Percentiles rank a stretch among this genome's conserved stretches.
phyloP scores from a whole-genome alignment of 805 yeast genomes.

The Jamesozyma lodderae region DNA sequence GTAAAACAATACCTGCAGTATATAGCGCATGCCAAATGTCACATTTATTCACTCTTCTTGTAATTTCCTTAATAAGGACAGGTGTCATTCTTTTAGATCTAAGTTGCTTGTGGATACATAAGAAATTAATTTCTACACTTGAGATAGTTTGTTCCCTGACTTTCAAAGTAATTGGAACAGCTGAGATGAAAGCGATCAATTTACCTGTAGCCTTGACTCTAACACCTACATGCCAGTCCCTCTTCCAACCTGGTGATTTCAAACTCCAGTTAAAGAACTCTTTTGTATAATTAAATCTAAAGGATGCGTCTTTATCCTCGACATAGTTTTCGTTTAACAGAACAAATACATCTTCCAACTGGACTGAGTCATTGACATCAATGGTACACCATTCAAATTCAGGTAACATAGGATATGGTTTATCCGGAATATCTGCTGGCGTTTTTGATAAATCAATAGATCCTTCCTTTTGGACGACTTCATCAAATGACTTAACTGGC shows the following conservation, averaged over 20 bases:
- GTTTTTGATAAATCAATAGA: constrained; percentile 66
- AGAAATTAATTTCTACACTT: constrained; percentile 84
- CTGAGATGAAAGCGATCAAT: constrained; percentile 86
- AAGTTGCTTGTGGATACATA: constrained; percentile 89
- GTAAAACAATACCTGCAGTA: constrained; percentile 86
- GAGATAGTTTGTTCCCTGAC: constrained; percentile 48
- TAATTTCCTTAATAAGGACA: constrained; percentile 84
- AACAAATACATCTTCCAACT: constrained; percentile 69
- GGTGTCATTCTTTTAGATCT: constrained; percentile 94
- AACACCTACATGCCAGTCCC: constrained; percentile 90
- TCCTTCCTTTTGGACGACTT: constrained; percentile 58
- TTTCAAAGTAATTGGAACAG: constrained; percentile 65
- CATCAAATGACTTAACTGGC: constrained; percentile 79
- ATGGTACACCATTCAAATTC: constrained; percentile 88
- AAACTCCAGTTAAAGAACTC: constrained; percentile 88
- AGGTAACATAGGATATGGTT: constrained; percentile 59
- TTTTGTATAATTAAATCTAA: constrained; percentile 80
- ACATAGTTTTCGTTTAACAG: constrained; percentile 84
- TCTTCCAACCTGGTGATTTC: constrained; percentile 84
- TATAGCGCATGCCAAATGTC: constrained; percentile 94
- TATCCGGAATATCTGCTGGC: constrained; percentile 60
- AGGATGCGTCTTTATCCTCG: constrained; percentile 86
- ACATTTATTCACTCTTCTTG: constrained; percentile 77
- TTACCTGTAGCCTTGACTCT: constrained; percentile 69
- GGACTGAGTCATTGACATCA: constrained; percentile 45